Base-by-base conservation (phyloP, 495 filamentous ascomycete genomes). In the Aspergillus bridgeri region DNA sequence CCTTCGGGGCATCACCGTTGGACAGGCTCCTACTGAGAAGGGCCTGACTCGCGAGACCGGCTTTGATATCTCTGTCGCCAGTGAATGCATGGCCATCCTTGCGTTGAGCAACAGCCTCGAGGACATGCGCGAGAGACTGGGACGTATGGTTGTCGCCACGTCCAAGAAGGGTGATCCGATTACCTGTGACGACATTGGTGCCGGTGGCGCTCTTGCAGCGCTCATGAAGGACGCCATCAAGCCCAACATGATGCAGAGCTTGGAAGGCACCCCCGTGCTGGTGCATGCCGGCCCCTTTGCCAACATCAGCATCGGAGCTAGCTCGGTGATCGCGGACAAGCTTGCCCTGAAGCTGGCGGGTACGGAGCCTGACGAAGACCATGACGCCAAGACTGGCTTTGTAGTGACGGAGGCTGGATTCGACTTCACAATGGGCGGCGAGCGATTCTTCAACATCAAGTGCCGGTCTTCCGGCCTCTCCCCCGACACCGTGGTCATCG, bases 381-480 rank as follows among this genome's bases (percentile, higher is more conserved):
- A 91, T 64, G 77, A 86, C 25, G 78, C 85, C 64, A 96, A 95
- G 79, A 83, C 88, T 15, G 94, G 94, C 7, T 97, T 94, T 56
- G 92, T 96, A n/a, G 86, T 98, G 51, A 98, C 94, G 9, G 94
- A 98, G 73, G 93, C 94, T 47, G 94, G 94, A 8, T 98, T 98
- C 72, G 94, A 98, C 72, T 98, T 98, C 76, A 97, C 94, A 51
- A 98, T 98, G 94, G 94, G 94, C 58, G 94, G 94, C 52, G 94
- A 98, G 81, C 88, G 94, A 25, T 98, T 98, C 82, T 97, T 98
- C 86, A 97, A 98, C 76, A 98, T 98, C 77, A 98, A 98, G 82
- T 98, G 94, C 78, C 87, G 94, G 47, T 91, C 91, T 27, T 96
- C 91, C 17, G 94, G 94, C 19, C 82, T 98, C 42, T 86, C 89